phyloP scores from a whole-genome alignment of 257 asterid species.

The Scutellaria baicalensis region DNA sequence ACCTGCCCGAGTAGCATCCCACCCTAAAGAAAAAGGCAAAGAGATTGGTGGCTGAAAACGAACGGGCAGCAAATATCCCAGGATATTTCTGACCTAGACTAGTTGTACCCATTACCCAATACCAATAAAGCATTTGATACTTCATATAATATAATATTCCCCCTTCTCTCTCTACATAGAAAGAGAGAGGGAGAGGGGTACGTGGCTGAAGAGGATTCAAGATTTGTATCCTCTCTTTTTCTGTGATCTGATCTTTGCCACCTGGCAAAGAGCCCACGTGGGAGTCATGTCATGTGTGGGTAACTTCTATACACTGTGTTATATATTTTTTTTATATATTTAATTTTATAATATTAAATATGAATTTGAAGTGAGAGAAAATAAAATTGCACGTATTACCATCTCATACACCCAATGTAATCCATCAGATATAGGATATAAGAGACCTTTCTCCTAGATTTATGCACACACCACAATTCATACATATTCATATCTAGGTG shows the following conservation, averaged over 20 bases:
- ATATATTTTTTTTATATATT: no score
- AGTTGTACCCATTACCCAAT: constrained; percentile 11
- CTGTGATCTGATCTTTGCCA: constrained; percentile 1
- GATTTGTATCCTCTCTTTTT: constrained; percentile 23
- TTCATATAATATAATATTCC: neutral
- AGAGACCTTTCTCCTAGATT: no score
- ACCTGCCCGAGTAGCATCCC: neutral
- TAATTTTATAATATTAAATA: no score
- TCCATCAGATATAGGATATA: no score
- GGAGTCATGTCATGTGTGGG: no score
- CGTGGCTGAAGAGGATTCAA: constrained; percentile 32
- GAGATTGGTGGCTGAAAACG: constrained; percentile 13
- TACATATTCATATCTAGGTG: no score
- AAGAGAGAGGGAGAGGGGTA: neutral
- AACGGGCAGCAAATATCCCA: constrained; percentile 24
- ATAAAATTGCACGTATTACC: no score
- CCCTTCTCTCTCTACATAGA: neutral
- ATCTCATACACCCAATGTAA: no score
- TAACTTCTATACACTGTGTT: no score
- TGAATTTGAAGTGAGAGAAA: no score
- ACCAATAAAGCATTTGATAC: constrained; percentile 20
- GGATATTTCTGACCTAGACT: constrained; percentile 7
- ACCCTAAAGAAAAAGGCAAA: no score
- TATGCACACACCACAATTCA: no score
- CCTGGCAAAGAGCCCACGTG: constrained; percentile 20